Base-by-base conservation (phyloP, 2,329 filamentous ascomycete genomes). In the Elsinoe fawcettii region DNA sequence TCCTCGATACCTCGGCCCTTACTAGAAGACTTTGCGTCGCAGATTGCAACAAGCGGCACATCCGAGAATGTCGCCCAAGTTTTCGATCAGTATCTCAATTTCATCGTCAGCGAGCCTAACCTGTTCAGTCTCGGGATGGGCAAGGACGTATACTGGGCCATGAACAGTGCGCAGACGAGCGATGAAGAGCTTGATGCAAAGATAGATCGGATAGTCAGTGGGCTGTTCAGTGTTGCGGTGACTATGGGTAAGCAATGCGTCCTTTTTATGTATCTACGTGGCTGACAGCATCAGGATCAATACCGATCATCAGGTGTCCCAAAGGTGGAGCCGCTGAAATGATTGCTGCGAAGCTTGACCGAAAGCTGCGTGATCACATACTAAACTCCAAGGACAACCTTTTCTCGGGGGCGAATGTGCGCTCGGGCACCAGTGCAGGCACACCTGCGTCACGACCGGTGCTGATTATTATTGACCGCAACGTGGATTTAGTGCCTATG, bases 311-410 rank as follows among this genome's bases (percentile, higher is more conserved):
- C 66, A 81, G 93, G 63, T 96, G 90, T 68, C 91, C 93, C 5
- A 96, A 93, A 69, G 90, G 87, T 51, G 91, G 90, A 34, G 90
- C 93, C 2, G 92, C 93, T 12, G 92, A 97, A 69, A 87, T 96
- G 78, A 95, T 99, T 63, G 87, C 90, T 12, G 88, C 88, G 12
- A 96, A 95, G 68, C 83, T 99, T 22, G 93, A 99, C 70, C 85
- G 93, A 60, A 99, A 97, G 71, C 82, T 99, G 20, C 85, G 93
- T 66, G 93, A 99, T 67, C 93, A 99, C 70, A 88, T 97, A 55
- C 80, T 99, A 61, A 97, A 97, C 72, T 96, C 92, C 11, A 97
- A 96, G 75, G 92, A 96, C 69, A 97, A 96, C 67, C 81, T 99
- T 3, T 99, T 99, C 71, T 95, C 90, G 0, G 74, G 75, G 39